Base-by-base conservation (phyloP, 495 filamentous ascomycete species). In the Penicillium longicatenatum region DNA sequence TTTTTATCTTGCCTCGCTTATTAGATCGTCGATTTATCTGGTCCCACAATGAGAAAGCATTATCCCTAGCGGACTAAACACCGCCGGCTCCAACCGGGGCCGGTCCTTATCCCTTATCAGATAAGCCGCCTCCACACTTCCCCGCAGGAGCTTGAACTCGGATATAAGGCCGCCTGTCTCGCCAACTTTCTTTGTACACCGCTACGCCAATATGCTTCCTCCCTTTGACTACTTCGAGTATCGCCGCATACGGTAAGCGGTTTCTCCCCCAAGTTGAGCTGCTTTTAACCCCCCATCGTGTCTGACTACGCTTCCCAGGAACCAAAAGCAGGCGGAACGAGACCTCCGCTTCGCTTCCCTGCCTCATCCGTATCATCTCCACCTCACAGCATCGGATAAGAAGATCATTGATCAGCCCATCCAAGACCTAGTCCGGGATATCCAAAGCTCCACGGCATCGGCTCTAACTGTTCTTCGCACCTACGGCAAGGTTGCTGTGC, bases 401-500 rank as follows among this genome's bases (percentile, higher is more conserved):
- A 66, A 75, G 0, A 87, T 90, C 46, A 79, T 97, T 50, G 76
- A 86, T 30, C 86, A 86, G 55, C 85, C 91, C 21, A 92, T 97
- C 59, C 82, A 88, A 42, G 74, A 87, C 49, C 82, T 97, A 19
- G 92, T 97, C 4, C 71, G 85, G 44, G 84, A 87, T 73, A 88
- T 98, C 16, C 90, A 95, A 30, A 78, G 83, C 9, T 77, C 84
- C 21, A 70, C 77, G n/a, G 71, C 86, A 42, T 75, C 83, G 4
- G 86, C 92, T 0, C 71, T 88, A 26, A 86, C 93, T 55, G 82
- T 98, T 29, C 85, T 98, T 14, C 86, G 78, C 54, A 86, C 92
- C n/a, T 98, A 97, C 66, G 91, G 91, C 64, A 96, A 95, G 73
- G 83, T 92, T 11, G 90, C 93, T 2, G 71, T 96, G 33, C 86